A percentile compares a stretch with the other conserved stretches of the same genome.
Evolutionary conservation across 805 yeast species (phyloP).

Genomic region (Metschnikowia vanudenii): DNA sequence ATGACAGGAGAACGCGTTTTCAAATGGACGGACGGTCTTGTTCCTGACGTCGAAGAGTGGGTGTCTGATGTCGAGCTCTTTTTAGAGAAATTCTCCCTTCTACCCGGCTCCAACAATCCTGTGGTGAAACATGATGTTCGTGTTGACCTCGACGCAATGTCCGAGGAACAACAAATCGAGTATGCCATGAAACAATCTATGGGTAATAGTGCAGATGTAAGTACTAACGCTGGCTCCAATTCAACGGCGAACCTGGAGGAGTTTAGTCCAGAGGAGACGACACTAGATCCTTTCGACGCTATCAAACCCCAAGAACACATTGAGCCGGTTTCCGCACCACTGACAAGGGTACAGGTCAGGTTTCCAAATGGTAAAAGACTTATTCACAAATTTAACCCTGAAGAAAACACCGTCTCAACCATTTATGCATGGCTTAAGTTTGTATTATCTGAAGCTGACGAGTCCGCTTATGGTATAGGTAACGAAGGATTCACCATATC

Average conservation of each 20-base stretch:
- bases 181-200: slow-evolving; percentile 71
- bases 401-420: slow-evolving; percentile 51
- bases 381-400: slow-evolving; percentile 62
- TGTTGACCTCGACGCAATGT: slow-evolving; percentile 60
- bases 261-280: slow-evolving; percentile 10
- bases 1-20: slow-evolving; percentile 89
- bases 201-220: slow-evolving; percentile 22
- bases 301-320: slow-evolving; percentile 52
- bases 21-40: slow-evolving; percentile 64
- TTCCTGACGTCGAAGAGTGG: slow-evolving; percentile 62
- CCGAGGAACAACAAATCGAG: slow-evolving; percentile 83
- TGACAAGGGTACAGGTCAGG: slow-evolving; percentile 83
- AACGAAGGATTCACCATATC: slow-evolving; percentile 33
- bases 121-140: slow-evolving; percentile 56
- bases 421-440: slow-evolving; percentile 69
- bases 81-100: slow-evolving; percentile 60
- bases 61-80: slow-evolving; percentile 68
- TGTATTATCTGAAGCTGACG: slow-evolving; percentile 44
- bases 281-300: slow-evolving; percentile 44
- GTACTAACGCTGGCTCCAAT: slow-evolving; percentile 25
- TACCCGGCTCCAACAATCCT: slow-evolving; percentile 65
- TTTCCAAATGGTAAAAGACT: slow-evolving; percentile 83
- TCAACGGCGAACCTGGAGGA: slow-evolving; percentile 23
- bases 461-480: slow-evolving; percentile 49
- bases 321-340: slow-evolving; percentile 62